Evolutionary conservation across 176 grass and related monocot species (phyloP).

Genomic region (Rhynchospora breviuscula): DNA sequence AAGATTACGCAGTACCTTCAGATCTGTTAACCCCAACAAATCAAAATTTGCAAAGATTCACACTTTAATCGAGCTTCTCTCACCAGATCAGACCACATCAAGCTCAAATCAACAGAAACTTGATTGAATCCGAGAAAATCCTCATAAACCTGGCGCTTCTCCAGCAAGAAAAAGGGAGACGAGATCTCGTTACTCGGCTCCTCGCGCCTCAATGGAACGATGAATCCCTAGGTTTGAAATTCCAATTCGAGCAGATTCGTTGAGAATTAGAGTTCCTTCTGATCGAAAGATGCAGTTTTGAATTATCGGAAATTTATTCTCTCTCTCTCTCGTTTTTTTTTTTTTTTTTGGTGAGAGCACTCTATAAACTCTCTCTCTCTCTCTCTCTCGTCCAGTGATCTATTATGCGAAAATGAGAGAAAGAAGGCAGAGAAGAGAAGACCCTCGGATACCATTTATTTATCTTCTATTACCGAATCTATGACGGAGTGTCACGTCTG

Average conservation of each 20-base stretch:
- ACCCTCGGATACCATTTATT: constrained; percentile 18
- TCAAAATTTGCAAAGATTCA: constrained; percentile 5
- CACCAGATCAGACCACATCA: not conserved
- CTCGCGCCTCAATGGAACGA: not conserved
- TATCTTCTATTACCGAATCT: constrained; percentile 1
- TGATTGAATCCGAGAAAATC: not conserved
- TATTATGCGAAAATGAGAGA: constrained; percentile 6
- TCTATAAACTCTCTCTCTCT: not conserved
- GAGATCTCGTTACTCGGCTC: not conserved
- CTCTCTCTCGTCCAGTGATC: no score
- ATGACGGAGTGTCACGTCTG: no score
- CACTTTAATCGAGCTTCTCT: not conserved
- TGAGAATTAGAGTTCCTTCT: not conserved
- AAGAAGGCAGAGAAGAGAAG: not conserved
- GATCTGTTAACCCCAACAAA: constrained; percentile 6
- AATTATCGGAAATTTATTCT: not conserved
- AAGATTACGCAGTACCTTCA: not conserved
- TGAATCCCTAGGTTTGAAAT: not conserved
- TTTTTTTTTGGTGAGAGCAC: not conserved
- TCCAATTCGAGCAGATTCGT: not conserved
- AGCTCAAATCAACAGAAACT: constrained; percentile 8
- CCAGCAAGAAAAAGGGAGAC: not conserved
- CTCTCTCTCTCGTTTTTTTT: no score
- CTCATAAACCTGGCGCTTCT: not conserved
- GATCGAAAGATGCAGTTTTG: not conserved